Conservation (phyloP, 2,329 filamentous ascomycete species). For the Exophiala spinifera region DNA sequence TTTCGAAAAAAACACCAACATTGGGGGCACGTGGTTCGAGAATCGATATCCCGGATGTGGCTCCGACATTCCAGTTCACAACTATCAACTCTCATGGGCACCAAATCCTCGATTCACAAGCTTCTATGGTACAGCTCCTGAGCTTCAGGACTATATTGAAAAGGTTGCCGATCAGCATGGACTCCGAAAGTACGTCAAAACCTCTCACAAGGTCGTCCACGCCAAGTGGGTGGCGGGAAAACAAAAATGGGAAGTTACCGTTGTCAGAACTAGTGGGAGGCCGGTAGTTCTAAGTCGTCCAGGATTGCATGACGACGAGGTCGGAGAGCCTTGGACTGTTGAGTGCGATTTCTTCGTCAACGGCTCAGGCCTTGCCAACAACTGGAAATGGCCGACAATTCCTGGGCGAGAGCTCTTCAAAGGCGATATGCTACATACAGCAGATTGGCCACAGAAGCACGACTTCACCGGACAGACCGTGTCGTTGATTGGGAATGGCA, state of each 20-base stretch:
- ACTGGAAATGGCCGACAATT: slow-evolving; percentile 37
- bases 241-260: slow-evolving; percentile 12
- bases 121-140: slow-evolving; percentile 27
- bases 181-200: slow-evolving; percentile 28
- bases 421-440: slow-evolving; percentile 35
- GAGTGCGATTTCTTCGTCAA: slow-evolving; percentile 47
- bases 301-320: neutral
- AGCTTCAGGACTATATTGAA: slow-evolving; percentile 33
- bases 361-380: slow-evolving; percentile 39
- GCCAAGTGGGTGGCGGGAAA: slow-evolving; percentile 30
- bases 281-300: neutral
- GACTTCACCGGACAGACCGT: slow-evolving; percentile 56
- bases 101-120: slow-evolving; percentile 28
- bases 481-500: slow-evolving; percentile 62
- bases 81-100: slow-evolving; percentile 38
- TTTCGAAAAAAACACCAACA: slow-evolving; percentile 40
- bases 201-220: slow-evolving; percentile 29
- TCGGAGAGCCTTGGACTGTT: slow-evolving; percentile 47
- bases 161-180: slow-evolving; percentile 25
- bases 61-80: slow-evolving; percentile 11
- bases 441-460: slow-evolving; percentile 36
- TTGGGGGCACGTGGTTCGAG: slow-evolving; percentile 40
- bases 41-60: slow-evolving; percentile 15
- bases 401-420: slow-evolving; percentile 34
- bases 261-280: neutral